phyloP scores from a whole-genome alignment of 208 protist species.

The Trypanosoma melophagium region DNA sequence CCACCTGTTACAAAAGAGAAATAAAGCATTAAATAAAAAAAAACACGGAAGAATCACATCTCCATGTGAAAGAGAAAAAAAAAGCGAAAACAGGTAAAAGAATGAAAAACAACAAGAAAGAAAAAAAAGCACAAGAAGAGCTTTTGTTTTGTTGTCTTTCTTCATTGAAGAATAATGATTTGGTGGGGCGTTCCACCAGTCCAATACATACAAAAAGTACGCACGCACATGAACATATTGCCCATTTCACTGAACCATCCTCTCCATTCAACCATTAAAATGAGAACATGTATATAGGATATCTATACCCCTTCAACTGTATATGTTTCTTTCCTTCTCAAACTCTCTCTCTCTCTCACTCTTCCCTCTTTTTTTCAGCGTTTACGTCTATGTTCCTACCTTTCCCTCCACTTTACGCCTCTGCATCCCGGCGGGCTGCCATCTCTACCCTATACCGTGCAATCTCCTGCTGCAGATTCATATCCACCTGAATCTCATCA shows the following conservation, averaged over 20 bases:
- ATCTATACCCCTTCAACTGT: too few relatives aligned
- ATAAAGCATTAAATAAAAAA: background rate
- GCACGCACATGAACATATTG: too few relatives aligned
- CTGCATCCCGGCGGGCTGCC: slow-evolving; percentile 30
- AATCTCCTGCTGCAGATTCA: slow-evolving; percentile 81
- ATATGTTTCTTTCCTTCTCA: too few relatives aligned
- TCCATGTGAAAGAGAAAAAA: background rate
- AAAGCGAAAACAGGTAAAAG: background rate
- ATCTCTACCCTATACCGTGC: slow-evolving; percentile 65
- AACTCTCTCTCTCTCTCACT: background rate
- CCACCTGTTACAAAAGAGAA: background rate
- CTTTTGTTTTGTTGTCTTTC: too few relatives aligned
- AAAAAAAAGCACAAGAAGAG: too few relatives aligned
- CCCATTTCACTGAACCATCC: too few relatives aligned
- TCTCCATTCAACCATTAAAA: too few relatives aligned
- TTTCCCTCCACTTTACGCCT: slow-evolving; percentile 6
- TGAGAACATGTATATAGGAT: too few relatives aligned
- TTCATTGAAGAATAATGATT: too few relatives aligned
- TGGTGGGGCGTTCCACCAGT: too few relatives aligned
- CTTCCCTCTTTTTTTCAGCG: background rate
- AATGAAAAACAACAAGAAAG: background rate
- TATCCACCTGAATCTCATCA: slow-evolving; percentile 69
- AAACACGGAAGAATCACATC: background rate
- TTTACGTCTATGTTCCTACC: background rate
- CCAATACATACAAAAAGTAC: too few relatives aligned